These are phyloP conservation scores for Pichia cephalocereana DNA, from an alignment of 805 yeast genomes.

Conservation along the genomic window DNA sequence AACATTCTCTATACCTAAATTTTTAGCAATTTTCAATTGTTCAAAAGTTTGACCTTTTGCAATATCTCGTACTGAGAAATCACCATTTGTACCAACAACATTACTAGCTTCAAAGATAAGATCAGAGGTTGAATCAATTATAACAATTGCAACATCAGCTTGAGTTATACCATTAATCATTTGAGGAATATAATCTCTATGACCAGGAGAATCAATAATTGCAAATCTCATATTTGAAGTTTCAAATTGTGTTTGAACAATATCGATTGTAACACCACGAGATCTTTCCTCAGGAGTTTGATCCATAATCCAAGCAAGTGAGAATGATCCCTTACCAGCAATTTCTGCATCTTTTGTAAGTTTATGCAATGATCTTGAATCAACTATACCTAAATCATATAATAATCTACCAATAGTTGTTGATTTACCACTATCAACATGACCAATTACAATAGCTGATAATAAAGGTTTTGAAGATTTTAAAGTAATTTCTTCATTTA, in stretches of 20 bases:
- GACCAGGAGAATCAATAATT: constrained; percentile 82
- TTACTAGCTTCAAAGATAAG: constrained; percentile 55
- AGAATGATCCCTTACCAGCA: constrained; percentile 69
- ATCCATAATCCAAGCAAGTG: constrained; percentile 81
- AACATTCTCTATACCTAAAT: constrained; percentile 53
- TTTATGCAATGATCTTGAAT: constrained; percentile 53
- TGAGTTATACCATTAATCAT: constrained; percentile 79
- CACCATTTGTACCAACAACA: background rate
- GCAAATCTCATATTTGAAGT: constrained; percentile 48
- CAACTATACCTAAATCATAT: constrained; percentile 59
- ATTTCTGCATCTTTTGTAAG: constrained; percentile 55
- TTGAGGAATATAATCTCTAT: constrained; percentile 73
- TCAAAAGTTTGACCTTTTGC: constrained; percentile 72
- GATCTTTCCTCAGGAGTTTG: constrained; percentile 68
- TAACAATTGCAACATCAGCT: constrained; percentile 67
- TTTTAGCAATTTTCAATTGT: constrained; percentile 60
- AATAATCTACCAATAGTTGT: constrained; percentile 69
- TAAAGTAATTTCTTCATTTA: constrained; percentile 29
- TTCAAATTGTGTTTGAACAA: constrained; percentile 59
- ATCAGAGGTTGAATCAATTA: constrained; percentile 58
- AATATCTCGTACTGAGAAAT: constrained; percentile 1
- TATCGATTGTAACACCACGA: constrained; percentile 74
- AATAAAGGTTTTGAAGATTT: constrained; percentile 41
- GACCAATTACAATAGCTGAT: constrained; percentile 77
- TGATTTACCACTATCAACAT: constrained; percentile 80